Evolutionary conservation across 352 stramenopile species (phyloP).

Genomic region (Phytophthora pluvialis): DNA sequence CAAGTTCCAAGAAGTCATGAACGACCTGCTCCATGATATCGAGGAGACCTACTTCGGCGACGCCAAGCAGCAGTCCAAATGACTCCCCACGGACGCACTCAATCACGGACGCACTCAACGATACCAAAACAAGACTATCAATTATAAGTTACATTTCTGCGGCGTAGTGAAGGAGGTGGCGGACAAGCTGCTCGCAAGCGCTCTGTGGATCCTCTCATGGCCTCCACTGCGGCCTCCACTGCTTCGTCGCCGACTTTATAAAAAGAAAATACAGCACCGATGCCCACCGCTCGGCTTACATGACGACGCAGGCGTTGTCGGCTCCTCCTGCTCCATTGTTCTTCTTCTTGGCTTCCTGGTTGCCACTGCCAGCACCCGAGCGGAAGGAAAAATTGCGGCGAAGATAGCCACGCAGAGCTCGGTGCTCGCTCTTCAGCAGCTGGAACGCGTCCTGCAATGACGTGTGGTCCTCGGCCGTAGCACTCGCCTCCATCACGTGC

Average conservation of each 20-base stretch:
- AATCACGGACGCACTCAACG: neutral
- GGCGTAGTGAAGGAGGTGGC: slow-evolving; percentile 15
- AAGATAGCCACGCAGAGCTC: slow-evolving; percentile 77
- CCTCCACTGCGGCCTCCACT: too few relatives aligned
- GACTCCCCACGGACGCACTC: slow-evolving; percentile 1
- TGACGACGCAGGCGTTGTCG: slow-evolving; percentile 68
- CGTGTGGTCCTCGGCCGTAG: slow-evolving; percentile 38
- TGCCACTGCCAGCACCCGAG: slow-evolving; percentile 35
- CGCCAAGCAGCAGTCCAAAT: slow-evolving; percentile 54
- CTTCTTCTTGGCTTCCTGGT: slow-evolving; percentile 47
- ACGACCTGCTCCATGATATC: slow-evolving; percentile 75
- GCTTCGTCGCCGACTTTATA: slow-evolving; percentile 22
- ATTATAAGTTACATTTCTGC: slow-evolving; percentile 45
- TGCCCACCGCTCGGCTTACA: slow-evolving; percentile 43
- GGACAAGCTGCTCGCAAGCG: slow-evolving; percentile 16
- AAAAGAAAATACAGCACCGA: slow-evolving; percentile 31
- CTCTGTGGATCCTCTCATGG: slow-evolving; percentile 11
- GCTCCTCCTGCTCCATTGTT: slow-evolving; percentile 33
- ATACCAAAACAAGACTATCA: slow-evolving; percentile 21
- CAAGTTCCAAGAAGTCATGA: slow-evolving; percentile 81
- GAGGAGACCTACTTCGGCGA: slow-evolving; percentile 69
- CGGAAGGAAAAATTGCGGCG: slow-evolving; percentile 86
- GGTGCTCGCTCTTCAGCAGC: slow-evolving; percentile 79
- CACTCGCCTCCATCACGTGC: slow-evolving; percentile 70
- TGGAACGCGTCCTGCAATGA: slow-evolving; percentile 56